Percentiles rank a stretch among this genome's conserved stretches.
Conservation (phyloP, 345 rosid species). For the Firmiana major region DNA sequence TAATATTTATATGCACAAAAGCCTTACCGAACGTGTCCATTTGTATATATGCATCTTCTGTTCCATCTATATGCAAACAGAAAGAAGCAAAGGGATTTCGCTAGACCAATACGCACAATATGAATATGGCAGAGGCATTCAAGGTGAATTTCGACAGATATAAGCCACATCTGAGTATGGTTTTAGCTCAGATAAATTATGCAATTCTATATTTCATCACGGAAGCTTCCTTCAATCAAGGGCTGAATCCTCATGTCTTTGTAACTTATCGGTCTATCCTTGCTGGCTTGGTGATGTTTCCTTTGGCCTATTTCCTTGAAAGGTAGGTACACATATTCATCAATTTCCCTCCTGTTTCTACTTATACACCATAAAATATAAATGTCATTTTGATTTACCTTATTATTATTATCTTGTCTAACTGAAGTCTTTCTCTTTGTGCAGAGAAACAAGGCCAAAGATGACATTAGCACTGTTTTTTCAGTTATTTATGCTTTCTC, state of each 20-base stretch:
- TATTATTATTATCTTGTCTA: too few relatives aligned
- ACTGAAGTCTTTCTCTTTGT: not conserved
- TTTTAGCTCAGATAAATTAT: conserved; percentile 37
- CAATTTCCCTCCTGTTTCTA: not conserved
- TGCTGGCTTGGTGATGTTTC: conserved; percentile 36
- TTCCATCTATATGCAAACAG: not conserved
- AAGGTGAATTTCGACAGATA: not conserved
- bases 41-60: not conserved
- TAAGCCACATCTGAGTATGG: conserved; percentile 34
- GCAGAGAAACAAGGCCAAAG: conserved; percentile 58
- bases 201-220: conserved; percentile 49
- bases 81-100: not conserved
- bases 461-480: conserved; percentile 41
- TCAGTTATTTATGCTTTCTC: conserved; percentile 54
- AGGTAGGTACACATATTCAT: conserved; percentile 24
- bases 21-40: too few relatives aligned
- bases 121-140: not conserved
- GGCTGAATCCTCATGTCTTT: conserved; percentile 61
- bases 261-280: conserved; percentile 51
- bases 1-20: too few relatives aligned
- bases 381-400: too few relatives aligned
- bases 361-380: too few relatives aligned
- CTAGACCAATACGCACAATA: conserved; percentile 12
- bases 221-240: conserved; percentile 60
- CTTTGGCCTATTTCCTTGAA: conserved; percentile 56